Evolutionary conservation across 108 stramenopile genomes (phyloP).

Genomic region (Heterococcus sp.): DNA sequence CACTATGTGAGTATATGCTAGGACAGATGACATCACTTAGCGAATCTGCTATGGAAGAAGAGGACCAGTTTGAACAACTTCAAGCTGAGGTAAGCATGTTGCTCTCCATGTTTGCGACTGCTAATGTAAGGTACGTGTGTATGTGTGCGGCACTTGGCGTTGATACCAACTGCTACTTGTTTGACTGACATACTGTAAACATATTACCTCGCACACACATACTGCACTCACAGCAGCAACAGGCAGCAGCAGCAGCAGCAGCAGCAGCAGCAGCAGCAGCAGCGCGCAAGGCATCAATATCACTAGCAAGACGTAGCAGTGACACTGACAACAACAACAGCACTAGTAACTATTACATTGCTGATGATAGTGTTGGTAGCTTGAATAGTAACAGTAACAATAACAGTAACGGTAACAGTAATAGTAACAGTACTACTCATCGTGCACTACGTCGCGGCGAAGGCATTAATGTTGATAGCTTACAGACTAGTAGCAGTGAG

Average conservation of each 20-base stretch:
- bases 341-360: not conserved
- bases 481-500: no score
- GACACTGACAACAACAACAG: not conserved
- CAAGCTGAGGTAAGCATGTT: not conserved
- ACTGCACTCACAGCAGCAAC: not conserved
- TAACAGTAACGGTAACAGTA: not conserved
- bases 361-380: not conserved
- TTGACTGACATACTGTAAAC: not conserved
- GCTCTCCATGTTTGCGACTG: not conserved
- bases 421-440: not conserved
- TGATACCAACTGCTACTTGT: not conserved
- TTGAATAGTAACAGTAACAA: not conserved
- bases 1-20: constrained; percentile 40
- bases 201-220: not conserved
- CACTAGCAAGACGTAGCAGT: not conserved
- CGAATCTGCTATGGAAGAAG: not conserved
- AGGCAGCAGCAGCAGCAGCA: constrained; percentile 1
- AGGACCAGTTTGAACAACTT: no score
- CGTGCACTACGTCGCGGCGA: no score
- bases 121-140: not conserved
- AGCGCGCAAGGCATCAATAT: not conserved
- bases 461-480: no score
- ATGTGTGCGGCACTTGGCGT: not conserved
- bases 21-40: constrained; percentile 15
- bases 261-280: constrained; percentile 1